Percentiles rank a stretch among this genome's conserved stretches.
Evolutionary conservation across 2,329 filamentous ascomycete genomes (phyloP).

Genomic region (Talaromyces sp.): DNA sequence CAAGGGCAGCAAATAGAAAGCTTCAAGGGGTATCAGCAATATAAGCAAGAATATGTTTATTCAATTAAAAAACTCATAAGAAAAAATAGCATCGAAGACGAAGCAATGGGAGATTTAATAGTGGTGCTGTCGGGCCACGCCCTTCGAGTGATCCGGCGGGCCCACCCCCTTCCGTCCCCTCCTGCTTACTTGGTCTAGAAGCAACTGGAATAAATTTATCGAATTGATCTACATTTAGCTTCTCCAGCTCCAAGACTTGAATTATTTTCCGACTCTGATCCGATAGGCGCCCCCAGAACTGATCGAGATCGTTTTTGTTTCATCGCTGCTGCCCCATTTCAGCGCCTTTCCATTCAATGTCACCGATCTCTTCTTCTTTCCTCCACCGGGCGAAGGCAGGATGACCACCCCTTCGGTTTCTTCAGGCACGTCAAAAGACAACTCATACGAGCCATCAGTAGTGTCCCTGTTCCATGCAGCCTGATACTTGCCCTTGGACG

Average conservation of each 20-base stretch:
- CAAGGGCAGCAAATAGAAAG: not conserved
- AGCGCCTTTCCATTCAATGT: conserved; percentile 8
- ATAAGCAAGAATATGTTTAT: not conserved
- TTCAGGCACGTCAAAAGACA: conserved; percentile 9
- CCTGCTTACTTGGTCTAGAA: not conserved
- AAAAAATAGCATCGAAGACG: not conserved
- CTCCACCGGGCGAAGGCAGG: not conserved
- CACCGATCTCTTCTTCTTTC: not conserved
- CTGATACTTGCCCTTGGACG: conserved; percentile 40
- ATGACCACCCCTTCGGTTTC: conserved; percentile 8
- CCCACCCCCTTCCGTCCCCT: not conserved
- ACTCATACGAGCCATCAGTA: conserved; percentile 2
- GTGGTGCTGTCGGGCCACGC: not conserved
- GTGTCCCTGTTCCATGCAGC: conserved; percentile 14
- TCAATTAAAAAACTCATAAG: not conserved
- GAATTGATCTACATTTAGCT: too few species aligned
- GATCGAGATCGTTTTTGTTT: conserved; percentile 6
- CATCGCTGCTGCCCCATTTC: not conserved
- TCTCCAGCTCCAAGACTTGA: not conserved
- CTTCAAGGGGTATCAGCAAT: not conserved
- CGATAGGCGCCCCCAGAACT: conserved; percentile 4
- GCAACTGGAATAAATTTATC: not conserved
- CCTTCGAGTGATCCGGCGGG: not conserved
- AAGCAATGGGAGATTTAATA: too few species aligned
- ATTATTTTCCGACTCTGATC: conserved; percentile 1